A percentile compares a stretch with the other conserved stretches of the same genome.
Conservation (phyloP, 371 early-diverging fungal genomes). For the Cokeromyces recurvatus region DNA sequence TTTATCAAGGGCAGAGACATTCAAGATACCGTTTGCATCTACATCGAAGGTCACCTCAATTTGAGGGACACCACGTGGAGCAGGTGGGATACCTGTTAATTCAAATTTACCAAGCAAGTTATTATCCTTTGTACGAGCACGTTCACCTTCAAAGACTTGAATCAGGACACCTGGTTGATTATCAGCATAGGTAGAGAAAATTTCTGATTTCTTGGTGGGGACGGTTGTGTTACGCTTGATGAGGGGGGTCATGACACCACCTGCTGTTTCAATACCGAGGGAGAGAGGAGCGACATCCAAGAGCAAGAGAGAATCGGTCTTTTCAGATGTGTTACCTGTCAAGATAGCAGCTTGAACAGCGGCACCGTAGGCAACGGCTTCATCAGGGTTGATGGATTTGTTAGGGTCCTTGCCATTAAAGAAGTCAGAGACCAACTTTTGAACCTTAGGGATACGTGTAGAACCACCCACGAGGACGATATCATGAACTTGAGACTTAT, state of each 20-base stretch:
- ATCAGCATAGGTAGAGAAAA: conserved; percentile 92
- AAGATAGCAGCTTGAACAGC: conserved; percentile 93
- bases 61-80: conserved; percentile 86
- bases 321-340: conserved; percentile 45
- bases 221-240: conserved; percentile 85
- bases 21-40: conserved; percentile 91
- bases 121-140: conserved; percentile 86
- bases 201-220: conserved; percentile 83
- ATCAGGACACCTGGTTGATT: conserved; percentile 89
- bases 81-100: conserved; percentile 80
- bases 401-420: conserved; percentile 94
- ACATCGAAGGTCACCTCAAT: conserved; percentile 91
- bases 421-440: conserved; percentile 92
- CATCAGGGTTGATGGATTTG: conserved; percentile 96
- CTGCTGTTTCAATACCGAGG: conserved; percentile 89
- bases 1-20: conserved; percentile 89
- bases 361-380: conserved; percentile 97
- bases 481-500: conserved; percentile 86
- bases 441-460: conserved; percentile 99
- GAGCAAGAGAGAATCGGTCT: conserved; percentile 65
- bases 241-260: conserved; percentile 71
- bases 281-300: conserved; percentile 87
- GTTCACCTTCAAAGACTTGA: conserved; percentile 89
- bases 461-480: conserved; percentile 99
- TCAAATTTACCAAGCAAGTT: conserved; percentile 86